Evolutionary conservation across 2,329 filamentous ascomycete genomes (phyloP).

Genomic region (Stylonectria norvegica): DNA sequence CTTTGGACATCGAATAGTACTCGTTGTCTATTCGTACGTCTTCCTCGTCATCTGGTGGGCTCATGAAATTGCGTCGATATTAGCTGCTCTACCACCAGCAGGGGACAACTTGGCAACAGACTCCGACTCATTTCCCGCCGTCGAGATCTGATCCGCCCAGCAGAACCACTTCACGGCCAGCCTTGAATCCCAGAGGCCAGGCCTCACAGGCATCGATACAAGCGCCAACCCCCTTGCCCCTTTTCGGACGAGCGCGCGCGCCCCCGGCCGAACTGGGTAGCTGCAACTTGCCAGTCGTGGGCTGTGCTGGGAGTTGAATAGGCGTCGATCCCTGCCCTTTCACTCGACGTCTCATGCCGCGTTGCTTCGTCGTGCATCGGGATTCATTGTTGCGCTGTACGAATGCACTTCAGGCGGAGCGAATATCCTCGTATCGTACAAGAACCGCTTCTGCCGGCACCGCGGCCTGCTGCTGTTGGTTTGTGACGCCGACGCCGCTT

Average conservation of each 20-base stretch:
- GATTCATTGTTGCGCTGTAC: neutral
- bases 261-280: slow-evolving; percentile 4
- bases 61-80: slow-evolving; percentile 25
- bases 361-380: neutral
- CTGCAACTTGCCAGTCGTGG: neutral
- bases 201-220: slow-evolving; percentile 12
- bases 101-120: slow-evolving; percentile 18
- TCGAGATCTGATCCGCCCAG: slow-evolving; percentile 13
- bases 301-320: too few relatives aligned
- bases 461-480: neutral
- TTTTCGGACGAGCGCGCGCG: slow-evolving; percentile 19
- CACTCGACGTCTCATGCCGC: slow-evolving; percentile 1
- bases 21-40: slow-evolving; percentile 1
- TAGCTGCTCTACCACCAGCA: slow-evolving; percentile 23
- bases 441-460: neutral
- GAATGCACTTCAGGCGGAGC: neutral
- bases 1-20: too few relatives aligned
- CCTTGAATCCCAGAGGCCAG: slow-evolving; percentile 2
- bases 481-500: neutral
- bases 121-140: slow-evolving; percentile 24
- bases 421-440: neutral
- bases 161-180: slow-evolving; percentile 1
- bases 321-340: neutral
- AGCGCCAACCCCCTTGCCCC: slow-evolving; percentile 27
- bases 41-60: slow-evolving; percentile 21